Evolutionary conservation across 768 basidiomycete species (phyloP), one percentile per base, ranked within the genome.

Genomic region (Termitomyces sp.): DNA sequence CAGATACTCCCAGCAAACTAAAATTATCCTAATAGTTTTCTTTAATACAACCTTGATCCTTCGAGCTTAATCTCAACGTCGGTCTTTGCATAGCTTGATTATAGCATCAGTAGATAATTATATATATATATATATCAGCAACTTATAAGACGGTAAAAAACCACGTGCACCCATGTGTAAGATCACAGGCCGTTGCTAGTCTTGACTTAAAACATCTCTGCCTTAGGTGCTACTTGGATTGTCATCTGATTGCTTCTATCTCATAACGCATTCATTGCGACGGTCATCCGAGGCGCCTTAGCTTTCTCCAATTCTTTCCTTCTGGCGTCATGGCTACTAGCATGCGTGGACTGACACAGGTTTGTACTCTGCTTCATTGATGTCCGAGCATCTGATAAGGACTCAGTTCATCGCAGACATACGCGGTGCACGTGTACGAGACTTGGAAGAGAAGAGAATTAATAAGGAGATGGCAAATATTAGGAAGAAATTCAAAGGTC

Each of bases 391-490:
- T 52, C 61, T 66, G 44, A 68, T 19, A 34, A 45, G 54, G 26
- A 21, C 48, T 43, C 53, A 97, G 94, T 97, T 98, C 80, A 99
- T 99, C 70, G 95, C 96, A 69, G 97, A 99, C 72, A 91, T 99
- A 65, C 89, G 97, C 54, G 94, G 97, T 48, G 96, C 96, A 48
- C 79, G 96, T 55, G 95, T 98, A 21, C 84, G 96, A 53, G 97
- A 99, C 70, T 74, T 98, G 51, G 97, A 99, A 68, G 96, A 98
- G 79, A 98, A 98, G 74, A 78, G 97, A 53, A 97, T 99, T 63
- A 99, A 99, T 75, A 95, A 98, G 72, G 97, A 99, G 74, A 98
- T 99, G 97, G 97, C 97, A 0, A 98, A 99, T 65, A 99, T 99
- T 59, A 80, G 97, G 58, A 96, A 97, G 78, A 93, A 96, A 71